A percentile compares a stretch with the other conserved stretches of the same genome.
Evolutionary conservation across 2,329 filamentous ascomycete genomes (phyloP).

Genomic region (Hypocrella siamensis): DNA sequence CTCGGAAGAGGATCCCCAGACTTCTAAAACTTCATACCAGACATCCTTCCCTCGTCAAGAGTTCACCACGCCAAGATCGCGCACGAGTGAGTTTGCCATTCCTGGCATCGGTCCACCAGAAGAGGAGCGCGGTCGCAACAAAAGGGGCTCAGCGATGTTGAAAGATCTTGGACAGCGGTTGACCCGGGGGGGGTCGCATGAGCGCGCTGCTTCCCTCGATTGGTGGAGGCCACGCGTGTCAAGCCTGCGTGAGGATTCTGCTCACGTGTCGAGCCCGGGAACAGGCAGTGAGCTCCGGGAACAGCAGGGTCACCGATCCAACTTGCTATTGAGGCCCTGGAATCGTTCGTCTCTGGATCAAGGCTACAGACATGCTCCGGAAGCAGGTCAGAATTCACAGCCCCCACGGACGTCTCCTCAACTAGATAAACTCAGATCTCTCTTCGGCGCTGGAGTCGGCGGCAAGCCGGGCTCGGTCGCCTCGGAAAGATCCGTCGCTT

Average conservation of each 20-base stretch:
- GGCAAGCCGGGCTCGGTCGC: conserved; percentile 7
- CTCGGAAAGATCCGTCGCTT: conserved; percentile 9
- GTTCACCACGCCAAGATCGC: conserved; percentile 21
- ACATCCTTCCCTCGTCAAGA: conserved; percentile 6
- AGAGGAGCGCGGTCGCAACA: conserved; percentile 19
- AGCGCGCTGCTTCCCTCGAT: conserved; percentile 14
- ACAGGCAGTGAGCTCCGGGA: conserved; percentile 18
- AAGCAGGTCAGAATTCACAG: conserved; percentile 3
- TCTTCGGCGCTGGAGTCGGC: conserved; percentile 17
- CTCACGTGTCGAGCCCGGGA: conserved; percentile 24
- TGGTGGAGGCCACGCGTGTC: conserved; percentile 5
- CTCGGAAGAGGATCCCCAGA: conserved; percentile 5
- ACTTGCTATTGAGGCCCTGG: conserved; percentile 18
- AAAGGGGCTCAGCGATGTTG: conserved; percentile 29
- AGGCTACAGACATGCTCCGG: conserved; percentile 1
- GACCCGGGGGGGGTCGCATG: conserved; percentile 15
- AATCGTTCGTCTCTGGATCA: conserved; percentile 10
- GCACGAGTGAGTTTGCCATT: conserved; percentile 21
- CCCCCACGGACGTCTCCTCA: conserved; percentile 9
- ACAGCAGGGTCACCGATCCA: conserved; percentile 21
- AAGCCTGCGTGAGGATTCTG: conserved; percentile 19
- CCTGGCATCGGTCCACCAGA: conserved; percentile 18
- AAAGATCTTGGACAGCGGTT: conserved; percentile 33
- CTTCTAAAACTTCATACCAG: conserved; percentile 6
- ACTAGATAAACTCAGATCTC: conserved; percentile 22